Percentiles rank a stretch among this genome's conserved stretches.
These are phyloP conservation scores for Orbilia javanica DNA, from an alignment of 2,329 filamentous ascomycete genomes.

Conservation along the genomic window DNA sequence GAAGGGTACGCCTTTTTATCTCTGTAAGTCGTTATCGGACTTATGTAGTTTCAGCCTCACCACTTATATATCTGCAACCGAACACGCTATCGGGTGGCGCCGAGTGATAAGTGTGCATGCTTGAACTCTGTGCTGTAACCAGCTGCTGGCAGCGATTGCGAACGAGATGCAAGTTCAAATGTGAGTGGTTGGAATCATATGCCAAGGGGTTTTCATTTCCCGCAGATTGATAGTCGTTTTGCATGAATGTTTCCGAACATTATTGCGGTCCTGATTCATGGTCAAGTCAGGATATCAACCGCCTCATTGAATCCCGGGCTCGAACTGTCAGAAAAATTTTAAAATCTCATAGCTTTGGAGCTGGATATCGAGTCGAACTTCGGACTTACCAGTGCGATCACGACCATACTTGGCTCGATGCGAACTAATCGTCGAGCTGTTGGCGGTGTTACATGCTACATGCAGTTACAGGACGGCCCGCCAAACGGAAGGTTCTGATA, in stretches of 20 bases:
- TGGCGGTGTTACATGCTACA: constrained; percentile 8
- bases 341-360: not conserved
- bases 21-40: not conserved
- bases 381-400: not conserved
- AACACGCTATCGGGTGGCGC: constrained; percentile 20
- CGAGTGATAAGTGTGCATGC: constrained; percentile 18
- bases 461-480: too few relatives aligned
- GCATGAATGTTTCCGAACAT: not conserved
- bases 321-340: not conserved
- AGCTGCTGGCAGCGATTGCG: not conserved
- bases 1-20: not conserved
- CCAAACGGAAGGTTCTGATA: constrained; percentile 8
- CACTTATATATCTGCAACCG: constrained; percentile 1
- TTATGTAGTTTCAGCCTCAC: constrained; percentile 12
- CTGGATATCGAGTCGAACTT: not conserved
- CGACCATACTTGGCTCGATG: too few relatives aligned
- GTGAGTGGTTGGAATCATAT: constrained; percentile 13
- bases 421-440: not conserved
- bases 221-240: constrained; percentile 12
- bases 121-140: not conserved
- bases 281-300: not conserved
- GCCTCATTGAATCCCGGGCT: not conserved
- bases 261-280: not conserved
- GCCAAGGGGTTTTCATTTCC: constrained; percentile 10
- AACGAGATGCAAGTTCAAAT: constrained; percentile 2